These are phyloP conservation scores for Jaminaea rosea DNA, from an alignment of 1,284 basidiomycete genomes.

Conservation along the genomic window DNA sequence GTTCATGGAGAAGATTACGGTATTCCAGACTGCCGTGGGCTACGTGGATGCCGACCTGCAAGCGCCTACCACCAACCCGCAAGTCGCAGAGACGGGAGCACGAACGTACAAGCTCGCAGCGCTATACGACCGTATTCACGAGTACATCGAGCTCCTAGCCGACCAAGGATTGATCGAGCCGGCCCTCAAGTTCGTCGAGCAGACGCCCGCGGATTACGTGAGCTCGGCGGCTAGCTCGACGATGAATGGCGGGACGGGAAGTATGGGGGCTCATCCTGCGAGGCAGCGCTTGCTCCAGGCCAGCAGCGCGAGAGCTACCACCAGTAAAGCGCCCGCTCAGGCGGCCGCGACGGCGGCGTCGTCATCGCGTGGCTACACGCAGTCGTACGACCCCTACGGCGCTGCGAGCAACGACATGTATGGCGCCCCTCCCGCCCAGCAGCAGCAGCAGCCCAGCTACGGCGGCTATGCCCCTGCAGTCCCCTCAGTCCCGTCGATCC, in stretches of 20 bases:
- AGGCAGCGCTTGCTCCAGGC: slow-evolving; percentile 21
- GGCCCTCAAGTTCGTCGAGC: slow-evolving; percentile 68
- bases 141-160: slow-evolving; percentile 86
- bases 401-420: no score
- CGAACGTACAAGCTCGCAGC: slow-evolving; percentile 72
- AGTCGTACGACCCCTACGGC: no score
- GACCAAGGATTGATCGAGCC: slow-evolving; percentile 79
- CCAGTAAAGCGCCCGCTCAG: slow-evolving; percentile 11
- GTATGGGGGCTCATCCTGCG: no score
- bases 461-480: slow-evolving; percentile 4
- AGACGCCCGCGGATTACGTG: slow-evolving; percentile 72
- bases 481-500: slow-evolving; percentile 6
- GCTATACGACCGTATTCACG: slow-evolving; percentile 86
- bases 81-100: slow-evolving; percentile 52
- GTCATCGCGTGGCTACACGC: no score
- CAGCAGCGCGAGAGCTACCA: slow-evolving; percentile 21
- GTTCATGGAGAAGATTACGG: slow-evolving; percentile 91
- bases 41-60: slow-evolving; percentile 75
- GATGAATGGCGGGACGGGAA: neutral
- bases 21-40: slow-evolving; percentile 79
- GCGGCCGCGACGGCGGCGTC: no score
- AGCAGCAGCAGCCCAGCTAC: no score
- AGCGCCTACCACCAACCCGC: slow-evolving; percentile 49
- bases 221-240: slow-evolving; percentile 4
- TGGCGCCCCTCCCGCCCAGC: no score